A percentile compares a stretch with the other conserved stretches of the same genome.
phyloP scores from a whole-genome alignment of 805 yeast genomes.

The Lachancea kluyveri region DNA sequence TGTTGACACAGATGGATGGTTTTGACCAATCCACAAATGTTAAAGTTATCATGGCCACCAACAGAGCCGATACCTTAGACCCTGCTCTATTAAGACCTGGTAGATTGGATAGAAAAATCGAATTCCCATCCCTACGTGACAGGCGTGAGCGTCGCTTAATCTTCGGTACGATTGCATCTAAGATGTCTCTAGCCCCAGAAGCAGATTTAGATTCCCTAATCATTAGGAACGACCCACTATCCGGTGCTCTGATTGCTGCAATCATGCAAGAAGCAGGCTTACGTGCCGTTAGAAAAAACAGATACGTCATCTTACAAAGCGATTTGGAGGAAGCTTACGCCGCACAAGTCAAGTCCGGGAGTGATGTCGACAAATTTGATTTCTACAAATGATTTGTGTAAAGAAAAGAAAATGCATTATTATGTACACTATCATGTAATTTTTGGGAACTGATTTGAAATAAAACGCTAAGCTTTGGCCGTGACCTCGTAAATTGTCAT shows the following conservation, averaged over 20 bases:
- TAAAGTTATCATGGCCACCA: slow-evolving; percentile 98
- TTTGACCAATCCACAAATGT: slow-evolving; percentile 94
- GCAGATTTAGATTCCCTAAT: slow-evolving; percentile 92
- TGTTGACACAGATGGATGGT: slow-evolving; percentile 98
- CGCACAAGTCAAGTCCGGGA: slow-evolving; percentile 90
- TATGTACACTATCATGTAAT: no score
- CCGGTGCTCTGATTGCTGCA: slow-evolving; percentile 97
- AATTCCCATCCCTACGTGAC: slow-evolving; percentile 92
- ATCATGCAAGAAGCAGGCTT: slow-evolving; percentile 99
- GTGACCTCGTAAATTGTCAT: slow-evolving; percentile 45
- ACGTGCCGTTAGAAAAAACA: slow-evolving; percentile 95
- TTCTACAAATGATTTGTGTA: slow-evolving; percentile 82
- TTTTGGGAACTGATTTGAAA: no score
- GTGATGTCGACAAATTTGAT: slow-evolving; percentile 95
- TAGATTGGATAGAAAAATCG: slow-evolving; percentile 95
- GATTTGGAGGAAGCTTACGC: slow-evolving; percentile 98
- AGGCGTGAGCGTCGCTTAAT: slow-evolving; percentile 97
- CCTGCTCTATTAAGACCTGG: slow-evolving; percentile 99
- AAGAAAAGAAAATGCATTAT: no score
- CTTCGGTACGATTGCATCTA: slow-evolving; percentile 91
- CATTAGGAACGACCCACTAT: slow-evolving; percentile 90
- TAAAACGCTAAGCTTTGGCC: neutral
- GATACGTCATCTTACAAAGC: slow-evolving; percentile 92
- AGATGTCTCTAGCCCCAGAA: slow-evolving; percentile 97
- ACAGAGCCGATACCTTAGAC: slow-evolving; percentile 98